A percentile compares a stretch with the other conserved stretches of the same genome.
Conservation (phyloP, 495 filamentous ascomycete species). For the Pyronema omphalodes region DNA sequence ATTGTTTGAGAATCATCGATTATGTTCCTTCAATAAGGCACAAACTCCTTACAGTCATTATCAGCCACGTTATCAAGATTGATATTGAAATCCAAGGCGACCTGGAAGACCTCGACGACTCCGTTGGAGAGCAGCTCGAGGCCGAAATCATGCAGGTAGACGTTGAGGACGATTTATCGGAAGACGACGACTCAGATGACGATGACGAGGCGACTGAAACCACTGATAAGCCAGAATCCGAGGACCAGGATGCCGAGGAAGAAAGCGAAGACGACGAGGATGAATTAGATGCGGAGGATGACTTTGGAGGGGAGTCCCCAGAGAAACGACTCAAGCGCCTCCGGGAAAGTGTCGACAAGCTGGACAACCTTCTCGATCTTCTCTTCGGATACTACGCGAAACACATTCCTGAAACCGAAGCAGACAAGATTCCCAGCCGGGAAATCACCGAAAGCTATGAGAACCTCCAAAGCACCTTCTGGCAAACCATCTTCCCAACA, state of each 20-base stretch:
- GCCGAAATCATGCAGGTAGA: constrained; percentile 37
- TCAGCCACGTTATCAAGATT: constrained; percentile 69
- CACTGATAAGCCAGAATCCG: constrained; percentile 24
- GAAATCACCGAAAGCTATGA: constrained; percentile 40
- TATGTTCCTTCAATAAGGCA: constrained; percentile 66
- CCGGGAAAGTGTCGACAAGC: constrained; percentile 66
- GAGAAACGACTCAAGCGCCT: constrained; percentile 34
- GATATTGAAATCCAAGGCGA: constrained; percentile 90
- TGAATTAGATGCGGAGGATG: constrained; percentile 28
- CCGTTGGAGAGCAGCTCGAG: constrained; percentile 38
- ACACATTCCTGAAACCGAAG: constrained; percentile 37
- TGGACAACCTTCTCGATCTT: constrained; percentile 79
- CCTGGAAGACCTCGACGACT: constrained; percentile 66
- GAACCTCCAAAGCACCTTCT: constrained; percentile 63
- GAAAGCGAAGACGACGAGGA: constrained; percentile 40
- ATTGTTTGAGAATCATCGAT: constrained; percentile 51
- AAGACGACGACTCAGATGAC: constrained; percentile 25
- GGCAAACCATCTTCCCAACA: constrained; percentile 69
- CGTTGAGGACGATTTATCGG: constrained; percentile 34
- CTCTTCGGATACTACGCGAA: constrained; percentile 68
- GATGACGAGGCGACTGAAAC: constrained; percentile 31
- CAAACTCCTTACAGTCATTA: constrained; percentile 67
- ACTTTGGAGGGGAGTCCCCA: too few relatives aligned
- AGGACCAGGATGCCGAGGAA: constrained; percentile 39
- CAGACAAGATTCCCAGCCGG: constrained; percentile 22